Conservation (phyloP, 192 early-diverging fungal species). For the Backusella australiensis region DNA sequence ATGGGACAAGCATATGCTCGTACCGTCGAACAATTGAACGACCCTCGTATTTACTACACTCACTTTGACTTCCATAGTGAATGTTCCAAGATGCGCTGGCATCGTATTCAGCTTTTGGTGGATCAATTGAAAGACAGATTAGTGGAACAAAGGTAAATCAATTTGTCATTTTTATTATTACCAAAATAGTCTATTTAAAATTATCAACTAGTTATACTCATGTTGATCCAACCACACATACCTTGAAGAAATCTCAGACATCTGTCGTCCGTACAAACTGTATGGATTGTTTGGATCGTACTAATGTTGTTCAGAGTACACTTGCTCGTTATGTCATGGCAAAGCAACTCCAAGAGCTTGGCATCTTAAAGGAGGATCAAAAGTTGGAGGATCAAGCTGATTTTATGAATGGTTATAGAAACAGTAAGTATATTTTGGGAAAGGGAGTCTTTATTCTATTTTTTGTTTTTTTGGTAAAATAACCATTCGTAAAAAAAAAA, state of each 20-base stretch:
- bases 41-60: conserved; percentile 63
- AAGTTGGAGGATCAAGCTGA: conserved; percentile 59
- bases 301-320: conserved; percentile 96
- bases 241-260: conserved; percentile 52
- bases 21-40: conserved; percentile 58
- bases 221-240: conserved; percentile 36
- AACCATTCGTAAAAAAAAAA: background rate
- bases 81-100: conserved; percentile 94
- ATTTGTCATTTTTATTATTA: background rate
- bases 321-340: conserved; percentile 75
- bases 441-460: background rate
- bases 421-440: conserved; percentile 46
- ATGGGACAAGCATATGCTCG: conserved; percentile 80
- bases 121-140: conserved; percentile 74
- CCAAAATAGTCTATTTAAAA: background rate
- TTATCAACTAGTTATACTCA: conserved; percentile 52
- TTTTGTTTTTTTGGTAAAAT: background rate
- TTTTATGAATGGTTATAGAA: conserved; percentile 78
- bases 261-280: conserved; percentile 95
- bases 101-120: conserved; percentile 80
- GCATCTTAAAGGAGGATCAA: conserved; percentile 61
- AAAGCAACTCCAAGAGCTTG: conserved; percentile 67
- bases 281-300: conserved; percentile 99
- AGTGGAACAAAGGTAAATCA: conserved; percentile 44
- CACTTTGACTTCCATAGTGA: conserved; percentile 99